These are phyloP conservation scores for Coffea canephora DNA, from an alignment of 257 asterid species.

Conservation along the genomic window DNA sequence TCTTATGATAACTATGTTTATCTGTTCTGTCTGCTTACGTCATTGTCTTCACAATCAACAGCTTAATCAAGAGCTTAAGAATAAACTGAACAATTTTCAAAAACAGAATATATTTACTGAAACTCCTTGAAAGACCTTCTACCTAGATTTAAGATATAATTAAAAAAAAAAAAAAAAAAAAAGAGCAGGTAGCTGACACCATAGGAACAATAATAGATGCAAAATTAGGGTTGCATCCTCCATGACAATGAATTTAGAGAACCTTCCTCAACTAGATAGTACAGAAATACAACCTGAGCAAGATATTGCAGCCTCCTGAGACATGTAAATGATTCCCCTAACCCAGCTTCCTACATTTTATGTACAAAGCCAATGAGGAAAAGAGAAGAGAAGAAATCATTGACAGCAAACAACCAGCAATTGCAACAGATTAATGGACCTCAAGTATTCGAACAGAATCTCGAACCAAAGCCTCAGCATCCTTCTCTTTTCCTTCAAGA, in stretches of 20 bases:
- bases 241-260: conserved; percentile 10
- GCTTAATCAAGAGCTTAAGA: neutral
- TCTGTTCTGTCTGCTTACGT: neutral
- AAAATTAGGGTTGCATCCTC: neutral
- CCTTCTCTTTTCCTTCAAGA: conserved; percentile 72
- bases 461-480: conserved; percentile 62
- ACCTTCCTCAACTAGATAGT: conserved; percentile 14
- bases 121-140: neutral
- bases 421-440: conserved; percentile 41
- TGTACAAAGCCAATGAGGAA: conserved; percentile 21
- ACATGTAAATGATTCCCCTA: conserved; percentile 59
- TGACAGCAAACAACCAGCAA: conserved; percentile 18
- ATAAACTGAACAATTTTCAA: neutral
- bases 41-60: neutral
- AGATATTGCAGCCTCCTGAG: conserved; percentile 76
- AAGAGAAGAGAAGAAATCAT: conserved; percentile 8
- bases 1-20: neutral
- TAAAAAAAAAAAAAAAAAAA: neutral
- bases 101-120: neutral
- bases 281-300: conserved; percentile 58
- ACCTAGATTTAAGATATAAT: neutral
- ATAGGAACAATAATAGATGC: neutral
- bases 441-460: conserved; percentile 76
- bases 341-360: conserved; percentile 67
- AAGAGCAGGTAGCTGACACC: neutral